Percentiles rank a stretch among this genome's conserved stretches.
Conservation (phyloP, 202 grass and related monocot species). For the Digitaria exilis region DNA sequence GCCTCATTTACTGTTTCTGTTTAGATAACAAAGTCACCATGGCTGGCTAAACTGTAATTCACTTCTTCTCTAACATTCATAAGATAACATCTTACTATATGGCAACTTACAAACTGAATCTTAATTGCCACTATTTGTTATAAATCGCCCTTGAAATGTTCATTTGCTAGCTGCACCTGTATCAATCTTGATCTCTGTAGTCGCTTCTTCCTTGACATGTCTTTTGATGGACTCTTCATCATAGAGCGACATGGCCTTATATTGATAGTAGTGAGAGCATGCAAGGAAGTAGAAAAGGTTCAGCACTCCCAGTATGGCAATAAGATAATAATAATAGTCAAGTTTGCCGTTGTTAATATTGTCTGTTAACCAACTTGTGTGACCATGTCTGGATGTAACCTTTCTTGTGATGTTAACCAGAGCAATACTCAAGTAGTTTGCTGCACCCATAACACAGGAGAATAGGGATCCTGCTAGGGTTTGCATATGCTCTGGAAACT, state of each 20-base stretch:
- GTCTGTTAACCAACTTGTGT: constrained; percentile 62
- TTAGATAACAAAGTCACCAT: background rate
- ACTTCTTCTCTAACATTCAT: constrained; percentile 5
- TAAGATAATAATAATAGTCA: constrained; percentile 70
- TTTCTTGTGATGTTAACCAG: constrained; percentile 50
- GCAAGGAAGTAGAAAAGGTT: constrained; percentile 69
- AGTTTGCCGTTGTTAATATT: constrained; percentile 60
- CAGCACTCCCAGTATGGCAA: constrained; percentile 56
- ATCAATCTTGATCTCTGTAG: constrained; percentile 22
- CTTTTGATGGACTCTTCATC: constrained; percentile 32
- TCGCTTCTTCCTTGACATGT: constrained; percentile 26
- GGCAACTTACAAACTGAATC: constrained; percentile 2
- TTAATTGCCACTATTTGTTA: background rate
- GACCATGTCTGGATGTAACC: constrained; percentile 46
- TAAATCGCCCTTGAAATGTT: constrained; percentile 6
- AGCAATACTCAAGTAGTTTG: constrained; percentile 65
- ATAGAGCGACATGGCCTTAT: constrained; percentile 52
- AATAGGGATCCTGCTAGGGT: constrained; percentile 64
- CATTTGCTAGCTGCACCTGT: constrained; percentile 24
- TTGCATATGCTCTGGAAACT: constrained; percentile 86
- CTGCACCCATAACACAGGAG: constrained; percentile 43
- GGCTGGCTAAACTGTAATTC: constrained; percentile 27
- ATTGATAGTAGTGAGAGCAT: constrained; percentile 67
- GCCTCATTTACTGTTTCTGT: constrained; percentile 15
- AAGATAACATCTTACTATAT: constrained; percentile 27